phyloP scores from a whole-genome alignment of 2,329 filamentous ascomycete species.

The Ascosphaera pollenicola region DNA sequence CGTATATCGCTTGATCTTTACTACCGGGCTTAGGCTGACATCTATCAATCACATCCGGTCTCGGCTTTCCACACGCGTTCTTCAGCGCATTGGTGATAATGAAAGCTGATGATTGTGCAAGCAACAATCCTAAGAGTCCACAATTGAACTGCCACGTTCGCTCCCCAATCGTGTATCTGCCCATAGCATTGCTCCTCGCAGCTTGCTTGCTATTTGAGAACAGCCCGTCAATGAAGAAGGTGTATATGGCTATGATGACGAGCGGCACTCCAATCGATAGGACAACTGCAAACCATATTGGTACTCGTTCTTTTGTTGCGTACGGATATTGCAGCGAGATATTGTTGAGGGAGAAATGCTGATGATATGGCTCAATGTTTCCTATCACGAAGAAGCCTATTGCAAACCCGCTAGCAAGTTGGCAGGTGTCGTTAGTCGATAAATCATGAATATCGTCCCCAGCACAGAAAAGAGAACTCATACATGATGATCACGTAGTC shows the following conservation, averaged over 20 bases:
- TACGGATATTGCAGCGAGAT: slow-evolving; percentile 36
- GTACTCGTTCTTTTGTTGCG: slow-evolving; percentile 31
- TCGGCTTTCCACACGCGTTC: slow-evolving; percentile 35
- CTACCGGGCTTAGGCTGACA: slow-evolving; percentile 21
- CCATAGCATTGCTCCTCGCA: slow-evolving; percentile 17
- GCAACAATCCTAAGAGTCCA: slow-evolving; percentile 32
- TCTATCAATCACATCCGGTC: slow-evolving; percentile 36
- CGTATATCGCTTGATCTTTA: slow-evolving; percentile 16
- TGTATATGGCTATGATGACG: slow-evolving; percentile 31
- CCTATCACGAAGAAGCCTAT: slow-evolving; percentile 30
- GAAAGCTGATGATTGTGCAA: slow-evolving; percentile 32
- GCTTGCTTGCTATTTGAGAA: slow-evolving; percentile 29
- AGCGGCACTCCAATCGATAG: slow-evolving; percentile 28
- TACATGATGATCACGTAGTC: slow-evolving; percentile 39
- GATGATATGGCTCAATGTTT: slow-evolving; percentile 31
- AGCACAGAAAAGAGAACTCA: slow-evolving; percentile 7
- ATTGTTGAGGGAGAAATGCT: slow-evolving; percentile 34
- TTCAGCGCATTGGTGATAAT: slow-evolving; percentile 35
- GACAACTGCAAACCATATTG: slow-evolving; percentile 26
- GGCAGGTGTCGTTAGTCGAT: slow-evolving; percentile 2
- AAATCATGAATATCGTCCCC: slow-evolving; percentile 1
- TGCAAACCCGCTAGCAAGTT: slow-evolving; percentile 24
- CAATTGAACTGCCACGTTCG: slow-evolving; percentile 41
- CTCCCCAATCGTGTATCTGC: slow-evolving; percentile 31
- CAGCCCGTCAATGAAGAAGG: slow-evolving; percentile 33